These are phyloP conservation scores for Escovopsis weberi DNA, from an alignment of 2,329 filamentous ascomycete species.

Conservation along the genomic window DNA sequence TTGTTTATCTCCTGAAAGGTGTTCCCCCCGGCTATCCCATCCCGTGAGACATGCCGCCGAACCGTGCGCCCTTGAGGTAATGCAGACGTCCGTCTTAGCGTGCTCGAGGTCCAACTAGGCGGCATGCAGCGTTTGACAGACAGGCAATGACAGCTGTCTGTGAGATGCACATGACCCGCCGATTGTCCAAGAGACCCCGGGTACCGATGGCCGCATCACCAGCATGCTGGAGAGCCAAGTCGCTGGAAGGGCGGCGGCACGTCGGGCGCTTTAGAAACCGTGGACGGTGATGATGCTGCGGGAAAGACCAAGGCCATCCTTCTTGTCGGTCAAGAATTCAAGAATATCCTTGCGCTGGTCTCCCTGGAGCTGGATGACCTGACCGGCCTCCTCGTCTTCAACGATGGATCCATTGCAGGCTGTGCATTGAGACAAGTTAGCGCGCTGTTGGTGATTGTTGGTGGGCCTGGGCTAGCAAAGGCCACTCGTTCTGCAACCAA, in stretches of 20 bases:
- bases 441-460: neutral
- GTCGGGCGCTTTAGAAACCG: constrained; percentile 31
- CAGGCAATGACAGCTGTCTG: constrained; percentile 4
- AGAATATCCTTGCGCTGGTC: constrained; percentile 98
- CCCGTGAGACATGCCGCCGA: no score
- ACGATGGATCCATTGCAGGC: constrained; percentile 99
- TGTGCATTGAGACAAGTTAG: neutral
- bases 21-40: constrained; percentile 2
- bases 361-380: constrained; percentile 98
- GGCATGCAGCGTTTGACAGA: neutral
- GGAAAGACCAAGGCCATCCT: constrained; percentile 85
- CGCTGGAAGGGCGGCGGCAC: constrained; percentile 25
- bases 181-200: constrained; percentile 4
- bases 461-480: no score
- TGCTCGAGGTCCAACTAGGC: constrained; percentile 1
- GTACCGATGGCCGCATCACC: constrained; percentile 18
- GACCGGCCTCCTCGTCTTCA: constrained; percentile 88
- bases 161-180: neutral
- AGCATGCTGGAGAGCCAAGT: constrained; percentile 16
- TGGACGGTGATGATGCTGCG: constrained; percentile 90
- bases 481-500: no score
- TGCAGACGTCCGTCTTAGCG: constrained; percentile 7
- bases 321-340: constrained; percentile 93
- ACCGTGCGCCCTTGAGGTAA: no score
- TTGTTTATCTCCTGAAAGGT: no score